Base-by-base conservation (phyloP, 208 protist species). In the Leishmania lainsoni region DNA sequence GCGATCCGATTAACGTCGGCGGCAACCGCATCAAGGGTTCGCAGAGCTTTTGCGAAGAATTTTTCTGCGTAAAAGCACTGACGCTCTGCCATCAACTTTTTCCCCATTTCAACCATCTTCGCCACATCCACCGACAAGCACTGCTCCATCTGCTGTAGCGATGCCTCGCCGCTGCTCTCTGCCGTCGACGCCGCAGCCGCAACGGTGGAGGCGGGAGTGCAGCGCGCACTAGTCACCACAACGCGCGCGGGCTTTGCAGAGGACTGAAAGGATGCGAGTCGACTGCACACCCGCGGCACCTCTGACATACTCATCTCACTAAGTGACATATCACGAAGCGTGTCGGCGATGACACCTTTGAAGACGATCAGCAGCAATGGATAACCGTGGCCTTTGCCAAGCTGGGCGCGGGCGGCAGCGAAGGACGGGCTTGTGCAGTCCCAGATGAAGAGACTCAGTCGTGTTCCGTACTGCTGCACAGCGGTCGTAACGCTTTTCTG, bases 51-150 rank as follows among this genome's bases (percentile, higher is more conserved):
- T 8, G 83, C 66, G 73, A 97, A 97, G 75, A 91, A 89, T 83
- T 95, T 96, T 66, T 91, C 92, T 17, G 94, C 94, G 68, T 97
- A 97, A 6, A 90, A 80, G 5, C 89, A 76, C 75, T 94, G 81
- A 0, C 92, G 90, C 76, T 87, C 78, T 9, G 80, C 52, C 83
- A 97, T 84, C 59, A 94, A 59, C n/a, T 80, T 80, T 74, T 91
- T 86, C 1, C 94, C 94, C 61, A 94, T 87, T 0, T 78, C 87
- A 12, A 97, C 66, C 73, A 96, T 84, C 79, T 87, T 87, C 5
- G 92, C 88, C 6, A 97, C 91, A 80, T 97, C 92, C 35, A 97
- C 92, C n/a, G 56, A 80, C 16, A 97, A 68, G 29, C 52, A 75
- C 76, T 61, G 58, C 68, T 61, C 51, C 45, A 17, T 10, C 59